Evolutionary conservation across 2,329 filamentous ascomycete genomes (phyloP), one percentile per base, ranked within the genome.

Genomic region (Gaeumannomyces sp.): DNA sequence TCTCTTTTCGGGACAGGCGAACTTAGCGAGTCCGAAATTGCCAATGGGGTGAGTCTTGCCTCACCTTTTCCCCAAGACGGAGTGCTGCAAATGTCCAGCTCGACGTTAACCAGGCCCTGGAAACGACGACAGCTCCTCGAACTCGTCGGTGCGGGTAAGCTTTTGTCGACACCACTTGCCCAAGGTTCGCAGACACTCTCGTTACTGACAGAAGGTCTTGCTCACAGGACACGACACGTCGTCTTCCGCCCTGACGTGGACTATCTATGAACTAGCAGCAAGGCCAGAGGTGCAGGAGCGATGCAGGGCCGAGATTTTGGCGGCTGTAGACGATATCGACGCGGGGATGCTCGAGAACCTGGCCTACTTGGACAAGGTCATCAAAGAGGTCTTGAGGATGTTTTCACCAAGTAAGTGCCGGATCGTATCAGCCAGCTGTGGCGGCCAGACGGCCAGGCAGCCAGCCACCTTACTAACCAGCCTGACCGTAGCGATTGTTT

Each of bases 311-410:
- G 76, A 78, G 67, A 71, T 83, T 5, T 67, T 73, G 8, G 71
- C 81, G 4, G 67, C 76, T 25, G 72, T 80, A 5, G 75, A 75
- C 58, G 27, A 56, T 22, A 68, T 79, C 33, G 74, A 77, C 67
- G 78, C 79, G 63, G 11, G 64, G 66, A 38, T 67, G 28, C 73
- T 80, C 31, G 78, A 80, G 60, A 66, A 68, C 45, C 72, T 80
- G 57, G 68, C 71, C 0, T 80, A 79, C 66, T 69, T 81, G 6
- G 74, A 79, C 64, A 77, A 77, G 64, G 76, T 83, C 61, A 76
- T 74, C 69, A 79, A 72, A 66, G 80, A 83, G 68, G 73, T 78
- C 0, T 67, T 82, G 13, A 75, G 80, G 0, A 71, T 77, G 27
- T 76, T 75, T 66, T 71, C 77, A 4, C 78, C 79, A 60, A 35